phyloP scores from a whole-genome alignment of 495 filamentous ascomycete species.

The Bryoglossum gracile region DNA sequence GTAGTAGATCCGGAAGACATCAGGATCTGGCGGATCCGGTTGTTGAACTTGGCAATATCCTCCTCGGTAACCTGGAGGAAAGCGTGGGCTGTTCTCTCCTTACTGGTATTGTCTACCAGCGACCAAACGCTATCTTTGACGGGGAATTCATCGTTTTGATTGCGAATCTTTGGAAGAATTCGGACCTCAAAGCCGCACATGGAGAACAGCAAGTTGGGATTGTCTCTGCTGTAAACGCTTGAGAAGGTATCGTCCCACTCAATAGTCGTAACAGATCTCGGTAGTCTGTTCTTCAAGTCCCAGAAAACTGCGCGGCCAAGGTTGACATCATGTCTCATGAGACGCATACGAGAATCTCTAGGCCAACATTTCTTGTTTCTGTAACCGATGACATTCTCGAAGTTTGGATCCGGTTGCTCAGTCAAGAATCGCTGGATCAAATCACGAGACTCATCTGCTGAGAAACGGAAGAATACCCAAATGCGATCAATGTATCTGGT shows the following conservation, averaged over 20 bases:
- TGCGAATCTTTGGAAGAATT: slow-evolving; percentile 92
- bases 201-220: slow-evolving; percentile 93
- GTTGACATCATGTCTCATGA: slow-evolving; percentile 99
- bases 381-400: slow-evolving; percentile 98
- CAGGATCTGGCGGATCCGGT: slow-evolving; percentile 94
- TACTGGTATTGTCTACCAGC: slow-evolving; percentile 88
- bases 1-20: slow-evolving; percentile 99
- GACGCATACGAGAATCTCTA: slow-evolving; percentile 89
- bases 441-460: slow-evolving; percentile 88
- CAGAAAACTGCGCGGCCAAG: slow-evolving; percentile 97
- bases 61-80: slow-evolving; percentile 98
- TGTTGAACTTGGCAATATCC: slow-evolving; percentile 99
- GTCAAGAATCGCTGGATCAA: slow-evolving; percentile 97
- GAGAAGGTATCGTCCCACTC: slow-evolving; percentile 99
- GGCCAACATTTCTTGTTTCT: slow-evolving; percentile 99
- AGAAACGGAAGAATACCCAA: slow-evolving; percentile 95
- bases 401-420: slow-evolving; percentile 97
- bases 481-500: slow-evolving; percentile 97
- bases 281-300: slow-evolving; percentile 96
- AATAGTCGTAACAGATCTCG: slow-evolving; percentile 90
- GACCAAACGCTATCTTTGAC: slow-evolving; percentile 98
- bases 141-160: slow-evolving; percentile 92
- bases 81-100: slow-evolving; percentile 94
- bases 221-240: slow-evolving; percentile 98
- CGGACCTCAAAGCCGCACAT: slow-evolving; percentile 99